phyloP scores from a whole-genome alignment of 1,284 basidiomycete species.

The Heterobasidion annosum region DNA sequence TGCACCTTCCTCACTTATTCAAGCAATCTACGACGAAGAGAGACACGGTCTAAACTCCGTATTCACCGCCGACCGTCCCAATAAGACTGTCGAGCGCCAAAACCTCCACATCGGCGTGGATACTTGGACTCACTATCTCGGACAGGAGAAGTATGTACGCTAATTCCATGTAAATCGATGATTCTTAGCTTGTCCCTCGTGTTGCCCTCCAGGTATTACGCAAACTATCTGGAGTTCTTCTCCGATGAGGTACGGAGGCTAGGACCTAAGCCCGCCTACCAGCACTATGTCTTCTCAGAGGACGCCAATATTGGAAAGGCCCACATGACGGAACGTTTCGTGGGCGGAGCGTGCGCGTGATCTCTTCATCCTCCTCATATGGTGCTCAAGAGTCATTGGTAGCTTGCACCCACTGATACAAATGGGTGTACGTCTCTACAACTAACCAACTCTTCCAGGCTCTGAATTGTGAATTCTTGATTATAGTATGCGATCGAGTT shows the following conservation, averaged over 20 bases:
- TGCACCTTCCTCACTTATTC: constrained; percentile 39
- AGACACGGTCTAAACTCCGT: constrained; percentile 33
- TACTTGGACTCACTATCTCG: constrained; percentile 51
- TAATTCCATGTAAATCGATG: background rate
- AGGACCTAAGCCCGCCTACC: constrained; percentile 35
- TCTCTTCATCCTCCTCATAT: background rate
- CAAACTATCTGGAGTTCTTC: constrained; percentile 50
- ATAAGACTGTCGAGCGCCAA: constrained; percentile 22
- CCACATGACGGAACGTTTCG: constrained; percentile 46
- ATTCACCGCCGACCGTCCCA: constrained; percentile 26
- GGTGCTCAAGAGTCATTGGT: background rate
- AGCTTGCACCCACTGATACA: constrained; percentile 60
- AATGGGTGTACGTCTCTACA: constrained; percentile 36
- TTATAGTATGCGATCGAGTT: constrained; percentile 53
- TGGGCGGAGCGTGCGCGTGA: constrained; percentile 43
- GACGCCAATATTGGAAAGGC: constrained; percentile 36
- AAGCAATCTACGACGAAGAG: constrained; percentile 42
- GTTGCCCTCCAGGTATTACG: constrained; percentile 34
- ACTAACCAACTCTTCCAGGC: background rate
- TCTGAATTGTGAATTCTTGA: background rate
- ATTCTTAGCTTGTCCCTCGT: background rate
- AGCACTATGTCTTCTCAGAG: constrained; percentile 46
- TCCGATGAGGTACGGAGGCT: constrained; percentile 30
- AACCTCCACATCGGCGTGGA: constrained; percentile 28
- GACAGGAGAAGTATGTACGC: constrained; percentile 36